Evolutionary conservation across 805 yeast genomes (phyloP).

Genomic region (Cyberlindnera lachancei): DNA sequence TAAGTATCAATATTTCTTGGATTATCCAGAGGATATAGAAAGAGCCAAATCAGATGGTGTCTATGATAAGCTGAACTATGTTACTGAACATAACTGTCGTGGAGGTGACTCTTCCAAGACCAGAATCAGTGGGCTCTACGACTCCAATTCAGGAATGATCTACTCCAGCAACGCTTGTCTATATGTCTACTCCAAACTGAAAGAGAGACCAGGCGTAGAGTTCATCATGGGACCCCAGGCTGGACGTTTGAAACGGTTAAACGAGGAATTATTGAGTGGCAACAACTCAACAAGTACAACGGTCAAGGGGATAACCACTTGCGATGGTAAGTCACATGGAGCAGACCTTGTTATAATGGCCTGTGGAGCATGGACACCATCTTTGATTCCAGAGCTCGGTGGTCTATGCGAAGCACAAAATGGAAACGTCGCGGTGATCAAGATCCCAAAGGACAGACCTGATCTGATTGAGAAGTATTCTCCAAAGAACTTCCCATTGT

Average conservation of each 20-base stretch:
- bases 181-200: slow-evolving; percentile 23
- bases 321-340: slow-evolving; percentile 21
- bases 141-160: slow-evolving; percentile 27
- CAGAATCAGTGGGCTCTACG: slow-evolving; percentile 21
- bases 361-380: slow-evolving; percentile 22
- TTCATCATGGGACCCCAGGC: slow-evolving; percentile 26
- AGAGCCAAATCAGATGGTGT: slow-evolving; percentile 27
- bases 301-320: slow-evolving; percentile 17
- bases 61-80: slow-evolving; percentile 20
- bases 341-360: slow-evolving; percentile 16
- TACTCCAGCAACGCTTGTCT: slow-evolving; percentile 29
- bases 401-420: slow-evolving; percentile 31
- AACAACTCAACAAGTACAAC: slow-evolving; percentile 6
- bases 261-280: no score
- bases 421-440: slow-evolving; percentile 28
- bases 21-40: slow-evolving; percentile 21
- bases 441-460: slow-evolving; percentile 29
- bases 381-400: slow-evolving; percentile 19
- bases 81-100: slow-evolving; percentile 12
- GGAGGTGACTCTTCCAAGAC: no score
- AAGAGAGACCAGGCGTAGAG: slow-evolving; percentile 26
- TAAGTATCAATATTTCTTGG: slow-evolving; percentile 20
- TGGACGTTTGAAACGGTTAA: slow-evolving; percentile 22
- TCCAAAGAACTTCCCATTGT: slow-evolving; percentile 25
- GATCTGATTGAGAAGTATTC: slow-evolving; percentile 28